Conservation (phyloP, 1,284 basidiomycete species). For the Coriolopsis trogii region DNA sequence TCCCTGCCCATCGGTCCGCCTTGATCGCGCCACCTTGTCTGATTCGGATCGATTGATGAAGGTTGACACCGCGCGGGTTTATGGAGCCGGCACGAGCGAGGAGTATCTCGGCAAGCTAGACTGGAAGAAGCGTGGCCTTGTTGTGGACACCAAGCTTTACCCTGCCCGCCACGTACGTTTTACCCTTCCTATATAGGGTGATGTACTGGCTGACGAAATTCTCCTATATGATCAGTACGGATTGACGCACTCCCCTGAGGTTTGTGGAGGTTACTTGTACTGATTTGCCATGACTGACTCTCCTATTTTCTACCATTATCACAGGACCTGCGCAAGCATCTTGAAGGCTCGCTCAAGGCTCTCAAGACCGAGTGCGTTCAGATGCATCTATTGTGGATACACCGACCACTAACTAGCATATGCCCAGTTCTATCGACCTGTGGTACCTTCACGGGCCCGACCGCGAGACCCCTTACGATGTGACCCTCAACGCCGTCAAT, state of each 20-base stretch:
- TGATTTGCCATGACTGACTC: too few species aligned
- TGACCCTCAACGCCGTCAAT: slow-evolving; percentile 51
- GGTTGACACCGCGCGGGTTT: slow-evolving; percentile 58
- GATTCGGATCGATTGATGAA: slow-evolving; percentile 41
- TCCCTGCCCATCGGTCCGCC: neutral
- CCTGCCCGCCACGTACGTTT: too few species aligned
- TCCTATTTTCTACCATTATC: too few species aligned
- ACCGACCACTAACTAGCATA: too few species aligned
- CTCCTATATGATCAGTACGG: too few species aligned
- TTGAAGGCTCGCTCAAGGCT: slow-evolving; percentile 47
- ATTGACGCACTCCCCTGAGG: slow-evolving; percentile 25
- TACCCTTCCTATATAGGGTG: too few species aligned
- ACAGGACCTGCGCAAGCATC: slow-evolving; percentile 44
- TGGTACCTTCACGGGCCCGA: slow-evolving; percentile 62
- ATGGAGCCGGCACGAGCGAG: slow-evolving; percentile 53
- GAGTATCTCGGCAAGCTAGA: slow-evolving; percentile 41
- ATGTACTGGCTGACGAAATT: too few species aligned
- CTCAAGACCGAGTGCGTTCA: slow-evolving; percentile 50
- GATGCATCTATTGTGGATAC: too few species aligned
- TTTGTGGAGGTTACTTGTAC: too few species aligned
- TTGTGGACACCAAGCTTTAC: slow-evolving; percentile 47
- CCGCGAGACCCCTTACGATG: slow-evolving; percentile 47
- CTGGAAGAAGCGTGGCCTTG: slow-evolving; percentile 44
- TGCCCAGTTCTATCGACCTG: slow-evolving; percentile 41
- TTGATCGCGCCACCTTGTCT: too few species aligned